Percentiles rank a stretch among this genome's conserved stretches.
phyloP scores from a whole-genome alignment of 106 monocot species.

The Allium sativum region DNA sequence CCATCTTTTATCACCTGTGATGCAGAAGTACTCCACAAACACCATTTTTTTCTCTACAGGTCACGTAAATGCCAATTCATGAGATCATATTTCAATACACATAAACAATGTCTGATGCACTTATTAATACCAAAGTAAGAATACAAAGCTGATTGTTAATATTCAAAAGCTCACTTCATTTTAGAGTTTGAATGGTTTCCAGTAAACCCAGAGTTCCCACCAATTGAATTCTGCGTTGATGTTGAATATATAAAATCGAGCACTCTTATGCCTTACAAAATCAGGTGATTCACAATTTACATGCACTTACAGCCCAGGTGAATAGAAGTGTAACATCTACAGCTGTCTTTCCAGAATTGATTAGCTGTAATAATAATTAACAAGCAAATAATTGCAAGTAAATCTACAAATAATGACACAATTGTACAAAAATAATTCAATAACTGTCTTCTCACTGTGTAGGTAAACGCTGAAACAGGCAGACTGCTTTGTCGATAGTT shows the following conservation, averaged over 20 bases:
- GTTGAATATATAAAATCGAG: background rate
- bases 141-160: background rate
- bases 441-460: slow-evolving; percentile 27
- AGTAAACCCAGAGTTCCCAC: slow-evolving; percentile 70
- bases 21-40: slow-evolving; percentile 75
- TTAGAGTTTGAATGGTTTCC: slow-evolving; percentile 68
- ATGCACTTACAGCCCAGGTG: slow-evolving; percentile 86
- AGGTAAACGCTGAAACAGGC: slow-evolving; percentile 80
- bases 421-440: background rate
- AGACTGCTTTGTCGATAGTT: slow-evolving; percentile 77
- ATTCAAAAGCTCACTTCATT: slow-evolving; percentile 34
- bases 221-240: slow-evolving; percentile 70
- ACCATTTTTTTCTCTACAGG: slow-evolving; percentile 49
- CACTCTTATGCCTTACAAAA: background rate
- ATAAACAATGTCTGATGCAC: background rate
- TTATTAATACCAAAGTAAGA: background rate
- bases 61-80: background rate
- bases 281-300: background rate
- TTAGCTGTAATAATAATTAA: slow-evolving; percentile 31
- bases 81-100: background rate
- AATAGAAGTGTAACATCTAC: slow-evolving; percentile 82
- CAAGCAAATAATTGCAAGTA: slow-evolving; percentile 4
- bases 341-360: slow-evolving; percentile 51
- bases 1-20: slow-evolving; percentile 44
- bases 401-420: background rate